These are phyloP conservation scores for Babesia bovis DNA, from an alignment of 169 alveolate genomes.

Conservation along the genomic window DNA sequence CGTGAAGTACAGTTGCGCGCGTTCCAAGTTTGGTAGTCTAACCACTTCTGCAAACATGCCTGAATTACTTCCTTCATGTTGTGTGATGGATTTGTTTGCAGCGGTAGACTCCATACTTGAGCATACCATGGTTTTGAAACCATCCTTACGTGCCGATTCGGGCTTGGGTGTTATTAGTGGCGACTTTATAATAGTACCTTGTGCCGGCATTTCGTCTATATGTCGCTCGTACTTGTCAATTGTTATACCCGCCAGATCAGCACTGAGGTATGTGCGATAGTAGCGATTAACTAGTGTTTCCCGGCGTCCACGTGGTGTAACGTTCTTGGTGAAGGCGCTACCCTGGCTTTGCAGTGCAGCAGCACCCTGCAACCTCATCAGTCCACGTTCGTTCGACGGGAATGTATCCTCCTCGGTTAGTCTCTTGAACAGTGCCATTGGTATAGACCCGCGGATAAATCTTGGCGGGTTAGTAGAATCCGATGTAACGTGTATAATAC, in stretches of 20 bases:
- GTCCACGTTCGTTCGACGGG: background rate
- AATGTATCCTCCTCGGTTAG: conserved; percentile 13
- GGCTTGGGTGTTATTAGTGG: background rate
- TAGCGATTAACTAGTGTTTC: background rate
- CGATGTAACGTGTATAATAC: conserved; percentile 12
- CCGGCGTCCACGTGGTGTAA: background rate
- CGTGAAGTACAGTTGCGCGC: conserved; percentile 58
- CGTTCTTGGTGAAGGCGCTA: background rate
- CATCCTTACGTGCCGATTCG: background rate
- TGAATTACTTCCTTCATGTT: background rate
- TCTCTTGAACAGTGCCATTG: background rate
- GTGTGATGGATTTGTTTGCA: background rate
- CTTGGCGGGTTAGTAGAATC: background rate
- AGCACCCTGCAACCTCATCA: background rate
- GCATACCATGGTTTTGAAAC: background rate
- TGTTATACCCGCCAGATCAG: conserved; percentile 10
- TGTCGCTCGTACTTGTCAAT: conserved; percentile 22
- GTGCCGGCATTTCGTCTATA: background rate
- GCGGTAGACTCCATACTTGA: background rate
- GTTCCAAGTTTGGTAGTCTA: conserved; percentile 57
- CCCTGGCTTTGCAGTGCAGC: background rate
- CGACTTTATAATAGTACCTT: background rate
- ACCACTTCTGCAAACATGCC: conserved; percentile 35
- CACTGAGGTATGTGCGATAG: conserved; percentile 2
- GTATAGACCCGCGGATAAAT: background rate